Evolutionary conservation across 306 rosid species (phyloP).

Genomic region (Astragalus glycyphyllos): DNA sequence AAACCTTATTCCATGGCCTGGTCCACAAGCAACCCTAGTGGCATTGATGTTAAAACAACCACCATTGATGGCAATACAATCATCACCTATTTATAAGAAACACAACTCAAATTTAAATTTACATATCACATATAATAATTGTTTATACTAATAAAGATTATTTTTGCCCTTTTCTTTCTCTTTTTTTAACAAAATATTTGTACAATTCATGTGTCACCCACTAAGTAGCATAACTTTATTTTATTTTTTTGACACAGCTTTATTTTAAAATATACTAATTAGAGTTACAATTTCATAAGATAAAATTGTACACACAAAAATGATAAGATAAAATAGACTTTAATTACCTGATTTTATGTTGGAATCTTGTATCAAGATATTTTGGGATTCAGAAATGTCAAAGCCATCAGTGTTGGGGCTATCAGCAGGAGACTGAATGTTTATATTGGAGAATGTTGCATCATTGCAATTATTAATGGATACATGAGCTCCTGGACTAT

Average conservation of each 20-base stretch:
- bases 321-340: not conserved
- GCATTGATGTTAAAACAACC: slow-evolving; percentile 44
- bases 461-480: not conserved
- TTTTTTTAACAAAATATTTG: too few relatives aligned
- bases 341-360: slow-evolving; percentile 42
- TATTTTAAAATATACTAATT: too few relatives aligned
- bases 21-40: slow-evolving; percentile 51
- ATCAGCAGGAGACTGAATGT: slow-evolving; percentile 31
- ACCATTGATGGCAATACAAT: slow-evolving; percentile 48
- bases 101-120: not conserved
- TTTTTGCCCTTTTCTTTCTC: too few relatives aligned
- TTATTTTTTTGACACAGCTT: too few relatives aligned
- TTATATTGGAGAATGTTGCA: slow-evolving; percentile 15
- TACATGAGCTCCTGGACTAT: slow-evolving; percentile 46
- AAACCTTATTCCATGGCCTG: slow-evolving; percentile 62
- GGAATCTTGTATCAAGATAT: slow-evolving; percentile 37
- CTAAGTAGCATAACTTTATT: too few relatives aligned
- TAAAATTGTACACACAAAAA: not conserved
- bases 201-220: too few relatives aligned
- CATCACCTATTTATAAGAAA: slow-evolving; percentile 47
- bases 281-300: not conserved
- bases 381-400: slow-evolving; percentile 31
- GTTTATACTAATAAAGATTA: not conserved
- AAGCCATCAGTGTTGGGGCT: slow-evolving; percentile 65
- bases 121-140: not conserved